A percentile compares a stretch with the other conserved stretches of the same genome.
phyloP scores from a whole-genome alignment of 768 basidiomycete genomes.

The Chiua virens region DNA sequence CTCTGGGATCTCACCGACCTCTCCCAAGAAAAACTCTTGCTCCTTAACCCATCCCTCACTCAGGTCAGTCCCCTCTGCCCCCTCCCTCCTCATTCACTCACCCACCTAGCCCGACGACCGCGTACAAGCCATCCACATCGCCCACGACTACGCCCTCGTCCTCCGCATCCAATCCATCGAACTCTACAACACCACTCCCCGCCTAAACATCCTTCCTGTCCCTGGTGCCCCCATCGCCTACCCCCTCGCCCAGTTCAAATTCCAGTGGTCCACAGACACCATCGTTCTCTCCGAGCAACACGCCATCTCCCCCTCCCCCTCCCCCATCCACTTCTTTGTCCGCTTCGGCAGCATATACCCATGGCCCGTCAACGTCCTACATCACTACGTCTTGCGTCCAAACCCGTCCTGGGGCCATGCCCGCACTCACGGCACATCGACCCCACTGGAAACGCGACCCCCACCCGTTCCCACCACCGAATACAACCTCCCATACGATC shows the following conservation, averaged over 20 bases:
- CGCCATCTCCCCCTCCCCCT: not conserved
- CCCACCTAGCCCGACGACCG: slow-evolving; percentile 34
- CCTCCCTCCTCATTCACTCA: not conserved
- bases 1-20: slow-evolving; percentile 39
- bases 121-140: slow-evolving; percentile 42
- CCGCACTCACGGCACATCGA: not conserved
- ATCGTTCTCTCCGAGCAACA: slow-evolving; percentile 40
- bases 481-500: slow-evolving; percentile 47
- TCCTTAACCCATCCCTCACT: slow-evolving; percentile 35
- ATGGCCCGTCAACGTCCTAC: slow-evolving; percentile 71
- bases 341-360: slow-evolving; percentile 62
- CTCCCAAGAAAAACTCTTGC: slow-evolving; percentile 28
- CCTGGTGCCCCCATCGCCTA: slow-evolving; percentile 30
- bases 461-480: slow-evolving; percentile 6
- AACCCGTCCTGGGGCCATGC: slow-evolving; percentile 38
- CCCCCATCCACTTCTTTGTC: slow-evolving; percentile 50
- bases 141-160: slow-evolving; percentile 45
- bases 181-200: slow-evolving; percentile 39
- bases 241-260: slow-evolving; percentile 47
- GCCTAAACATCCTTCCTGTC: slow-evolving; percentile 14
- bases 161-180: slow-evolving; percentile 43
- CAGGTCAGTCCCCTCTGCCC: slow-evolving; percentile 26
- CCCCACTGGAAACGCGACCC: not conserved
- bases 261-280: slow-evolving; percentile 60
- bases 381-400: slow-evolving; percentile 54